A percentile compares a stretch with the other conserved stretches of the same genome.
Evolutionary conservation across 441 rosid species (phyloP).

Genomic region (Euphorbia corollata): DNA sequence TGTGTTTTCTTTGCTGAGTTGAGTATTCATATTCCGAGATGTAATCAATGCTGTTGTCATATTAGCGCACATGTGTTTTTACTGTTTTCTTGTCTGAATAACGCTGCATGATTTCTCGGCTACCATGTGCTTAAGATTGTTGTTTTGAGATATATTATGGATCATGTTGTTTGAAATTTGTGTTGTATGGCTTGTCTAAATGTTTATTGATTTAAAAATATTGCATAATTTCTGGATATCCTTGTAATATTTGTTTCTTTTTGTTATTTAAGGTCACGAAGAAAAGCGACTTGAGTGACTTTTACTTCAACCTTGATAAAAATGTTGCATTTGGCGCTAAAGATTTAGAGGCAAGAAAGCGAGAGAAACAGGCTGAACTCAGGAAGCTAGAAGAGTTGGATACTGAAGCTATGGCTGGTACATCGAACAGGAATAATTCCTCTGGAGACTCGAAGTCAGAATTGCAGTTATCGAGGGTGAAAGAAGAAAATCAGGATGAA

Average conservation of each 20-base stretch:
- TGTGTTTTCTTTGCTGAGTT: neutral
- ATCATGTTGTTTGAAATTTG: neutral
- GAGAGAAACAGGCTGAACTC: constrained; percentile 34
- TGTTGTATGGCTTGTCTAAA: neutral
- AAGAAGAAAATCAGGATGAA: constrained; percentile 24
- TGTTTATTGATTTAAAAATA: neutral
- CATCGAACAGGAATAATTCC: constrained; percentile 21
- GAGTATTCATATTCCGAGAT: neutral
- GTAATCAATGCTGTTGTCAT: neutral
- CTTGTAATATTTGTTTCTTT: constrained; percentile 2
- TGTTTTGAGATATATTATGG: neutral
- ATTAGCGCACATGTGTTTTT: neutral
- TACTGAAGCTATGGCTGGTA: constrained; percentile 17
- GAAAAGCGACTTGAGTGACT: constrained; percentile 77
- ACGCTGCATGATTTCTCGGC: neutral
- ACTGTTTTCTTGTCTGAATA: neutral
- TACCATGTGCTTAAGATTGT: neutral
- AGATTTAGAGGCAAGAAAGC: constrained; percentile 34
- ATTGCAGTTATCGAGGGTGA: constrained; percentile 20
- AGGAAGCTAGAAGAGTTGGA: constrained; percentile 29
- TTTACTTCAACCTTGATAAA: constrained; percentile 72
- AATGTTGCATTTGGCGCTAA: constrained; percentile 74
- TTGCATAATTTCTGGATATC: neutral
- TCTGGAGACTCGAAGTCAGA: constrained; percentile 19
- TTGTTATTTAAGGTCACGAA: constrained; percentile 56